A percentile compares a stretch with the other conserved stretches of the same genome.
Evolutionary conservation across 257 asterid genomes (phyloP).

Genomic region (Hygrophila difformis): DNA sequence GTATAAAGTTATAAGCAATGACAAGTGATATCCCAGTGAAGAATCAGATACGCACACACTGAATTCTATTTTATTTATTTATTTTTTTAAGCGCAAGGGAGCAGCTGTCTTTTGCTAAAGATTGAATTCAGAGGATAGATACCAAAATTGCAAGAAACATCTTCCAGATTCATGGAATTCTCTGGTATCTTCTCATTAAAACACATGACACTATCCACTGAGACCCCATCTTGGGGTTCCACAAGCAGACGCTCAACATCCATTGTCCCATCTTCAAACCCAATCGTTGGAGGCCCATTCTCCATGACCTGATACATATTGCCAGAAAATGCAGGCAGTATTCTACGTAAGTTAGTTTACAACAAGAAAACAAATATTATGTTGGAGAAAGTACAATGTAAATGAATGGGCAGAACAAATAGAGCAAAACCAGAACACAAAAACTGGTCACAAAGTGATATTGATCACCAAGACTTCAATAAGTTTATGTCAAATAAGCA

Average conservation of each 20-base stretch:
- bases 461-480: too few species aligned
- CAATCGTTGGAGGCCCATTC: slow-evolving; percentile 42
- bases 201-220: slow-evolving; percentile 57
- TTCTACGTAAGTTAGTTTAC: slow-evolving; percentile 14
- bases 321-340: slow-evolving; percentile 8
- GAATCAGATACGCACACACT: slow-evolving; percentile 1
- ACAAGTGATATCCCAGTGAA: background rate
- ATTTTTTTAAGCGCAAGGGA: too few species aligned
- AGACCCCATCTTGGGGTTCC: slow-evolving; percentile 54
- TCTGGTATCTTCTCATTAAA: slow-evolving; percentile 44
- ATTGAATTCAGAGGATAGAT: too few species aligned
- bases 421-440: background rate
- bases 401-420: background rate
- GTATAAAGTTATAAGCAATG: slow-evolving; percentile 11
- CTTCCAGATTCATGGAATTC: slow-evolving; percentile 42
- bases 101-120: too few species aligned
- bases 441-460: background rate
- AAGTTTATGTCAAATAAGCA: too few species aligned
- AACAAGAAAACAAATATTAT: slow-evolving; percentile 1
- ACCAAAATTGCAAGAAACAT: slow-evolving; percentile 51
- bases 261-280: slow-evolving; percentile 52
- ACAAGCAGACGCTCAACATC: slow-evolving; percentile 52
- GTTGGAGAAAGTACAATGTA: slow-evolving; percentile 7
- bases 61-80: too few species aligned
- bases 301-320: slow-evolving; percentile 54